phyloP scores from a whole-genome alignment of 208 protist genomes.

The Wallacemonas collosoma region DNA sequence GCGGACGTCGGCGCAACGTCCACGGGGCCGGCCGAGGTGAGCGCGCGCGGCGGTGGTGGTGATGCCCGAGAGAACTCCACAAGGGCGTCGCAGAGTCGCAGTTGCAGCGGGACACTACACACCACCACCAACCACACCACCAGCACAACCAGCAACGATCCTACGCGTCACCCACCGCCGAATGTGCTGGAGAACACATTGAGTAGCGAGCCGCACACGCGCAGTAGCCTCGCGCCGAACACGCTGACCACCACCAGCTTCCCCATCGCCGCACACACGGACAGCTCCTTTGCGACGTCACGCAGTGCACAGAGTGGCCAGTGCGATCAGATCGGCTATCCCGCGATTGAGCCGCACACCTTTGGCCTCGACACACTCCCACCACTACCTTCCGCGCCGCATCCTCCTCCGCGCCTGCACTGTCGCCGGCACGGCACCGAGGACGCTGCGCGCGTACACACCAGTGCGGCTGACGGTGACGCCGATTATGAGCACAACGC shows the following conservation, averaged over 20 bases:
- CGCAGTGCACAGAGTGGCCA: constrained; percentile 4
- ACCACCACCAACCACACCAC: no score
- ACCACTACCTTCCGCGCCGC: no score
- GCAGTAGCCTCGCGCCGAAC: constrained; percentile 11
- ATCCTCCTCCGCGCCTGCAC: no score
- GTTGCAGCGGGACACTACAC: no score
- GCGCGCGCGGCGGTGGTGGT: no score
- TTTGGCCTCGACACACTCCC: not conserved
- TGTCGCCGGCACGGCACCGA: no score
- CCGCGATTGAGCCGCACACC: not conserved
- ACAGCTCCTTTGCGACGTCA: constrained; percentile 11
- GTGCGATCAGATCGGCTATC: not conserved
- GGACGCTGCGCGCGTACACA: no score
- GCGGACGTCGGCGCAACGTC: no score
- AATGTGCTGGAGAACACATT: not conserved
- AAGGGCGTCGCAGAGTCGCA: no score
- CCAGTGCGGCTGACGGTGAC: not conserved
- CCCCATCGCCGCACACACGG: constrained; percentile 2
- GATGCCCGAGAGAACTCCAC: no score
- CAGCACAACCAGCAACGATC: no score
- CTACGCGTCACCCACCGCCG: not conserved
- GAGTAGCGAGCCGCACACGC: constrained; percentile 2
- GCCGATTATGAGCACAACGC: not conserved
- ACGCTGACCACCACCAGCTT: constrained; percentile 10
- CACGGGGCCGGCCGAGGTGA: no score